These are phyloP conservation scores for Patellaria atrata DNA, from an alignment of 495 filamentous ascomycete species.

Conservation along the genomic window DNA sequence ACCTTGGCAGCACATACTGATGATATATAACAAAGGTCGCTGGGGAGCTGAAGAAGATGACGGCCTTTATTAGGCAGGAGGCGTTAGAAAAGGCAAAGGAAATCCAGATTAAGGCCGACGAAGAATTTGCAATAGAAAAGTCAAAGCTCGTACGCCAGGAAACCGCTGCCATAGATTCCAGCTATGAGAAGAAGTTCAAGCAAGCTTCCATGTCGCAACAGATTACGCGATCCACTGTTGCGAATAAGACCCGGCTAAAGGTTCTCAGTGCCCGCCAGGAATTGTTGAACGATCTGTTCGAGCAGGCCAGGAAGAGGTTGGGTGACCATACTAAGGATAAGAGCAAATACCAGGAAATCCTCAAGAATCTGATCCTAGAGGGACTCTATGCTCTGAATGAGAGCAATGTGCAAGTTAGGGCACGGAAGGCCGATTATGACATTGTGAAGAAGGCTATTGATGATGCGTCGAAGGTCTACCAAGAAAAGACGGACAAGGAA, in stretches of 20 bases:
- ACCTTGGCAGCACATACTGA: constrained; percentile 7
- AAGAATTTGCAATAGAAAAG: constrained; percentile 97
- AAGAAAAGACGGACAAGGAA: constrained; percentile 50
- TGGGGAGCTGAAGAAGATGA: constrained; percentile 98
- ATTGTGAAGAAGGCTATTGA: constrained; percentile 58
- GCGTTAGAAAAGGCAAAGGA: constrained; percentile 91
- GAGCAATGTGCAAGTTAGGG: constrained; percentile 53
- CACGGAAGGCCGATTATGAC: constrained; percentile 65
- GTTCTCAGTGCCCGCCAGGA: constrained; percentile 77
- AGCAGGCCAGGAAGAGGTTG: constrained; percentile 55
- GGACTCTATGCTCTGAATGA: constrained; percentile 80
- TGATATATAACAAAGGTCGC: constrained; percentile 47
- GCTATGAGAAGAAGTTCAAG: constrained; percentile 97
- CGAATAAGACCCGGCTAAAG: constrained; percentile 86
- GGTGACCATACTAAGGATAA: constrained; percentile 47
- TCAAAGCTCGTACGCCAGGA: constrained; percentile 94
- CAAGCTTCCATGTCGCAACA: constrained; percentile 93
- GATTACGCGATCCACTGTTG: constrained; percentile 82
- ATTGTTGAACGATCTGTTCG: constrained; percentile 84
- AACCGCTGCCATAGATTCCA: constrained; percentile 75
- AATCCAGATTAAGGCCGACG: constrained; percentile 93
- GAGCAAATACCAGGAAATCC: constrained; percentile 53
- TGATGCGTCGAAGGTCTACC: constrained; percentile 64
- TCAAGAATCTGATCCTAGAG: constrained; percentile 75
- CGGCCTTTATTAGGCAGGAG: constrained; percentile 98